Evolutionary conservation across 805 yeast species (phyloP).

Genomic region (Yamadazyma olivae): DNA sequence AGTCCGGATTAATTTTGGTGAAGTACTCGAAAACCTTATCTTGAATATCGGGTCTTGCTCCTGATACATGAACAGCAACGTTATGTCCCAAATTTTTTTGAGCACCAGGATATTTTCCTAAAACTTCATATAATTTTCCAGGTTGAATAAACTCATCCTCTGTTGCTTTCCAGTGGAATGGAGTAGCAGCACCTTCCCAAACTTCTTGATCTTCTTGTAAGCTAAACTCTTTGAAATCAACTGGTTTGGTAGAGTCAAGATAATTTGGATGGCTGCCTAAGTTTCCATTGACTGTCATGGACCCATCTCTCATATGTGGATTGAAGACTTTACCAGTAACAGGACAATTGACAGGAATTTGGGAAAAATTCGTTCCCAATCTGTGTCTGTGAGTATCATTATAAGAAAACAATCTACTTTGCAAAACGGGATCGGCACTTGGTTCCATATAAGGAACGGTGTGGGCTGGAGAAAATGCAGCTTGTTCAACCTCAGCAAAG

Average conservation of each 20-base stretch:
- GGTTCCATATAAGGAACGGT: constrained; percentile 75
- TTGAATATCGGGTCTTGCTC: constrained; percentile 73
- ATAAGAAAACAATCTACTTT: constrained; percentile 72
- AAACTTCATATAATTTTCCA: constrained; percentile 70
- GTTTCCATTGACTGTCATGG: constrained; percentile 59
- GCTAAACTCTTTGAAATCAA: constrained; percentile 43
- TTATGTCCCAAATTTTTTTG: constrained; percentile 83
- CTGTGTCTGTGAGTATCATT: constrained; percentile 77
- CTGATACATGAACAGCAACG: constrained; percentile 68
- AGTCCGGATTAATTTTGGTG: constrained; percentile 62
- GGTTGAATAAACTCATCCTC: constrained; percentile 76
- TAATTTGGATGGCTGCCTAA: constrained; percentile 78
- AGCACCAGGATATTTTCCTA: constrained; percentile 75
- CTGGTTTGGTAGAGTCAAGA: constrained; percentile 53
- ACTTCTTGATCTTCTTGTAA: constrained; percentile 70
- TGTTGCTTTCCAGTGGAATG: constrained; percentile 75
- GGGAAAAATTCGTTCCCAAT: constrained; percentile 71
- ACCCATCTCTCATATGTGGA: constrained; percentile 84
- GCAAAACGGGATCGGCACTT: constrained; percentile 74
- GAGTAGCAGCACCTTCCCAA: constrained; percentile 79
- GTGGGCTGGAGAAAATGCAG: constrained; percentile 72
- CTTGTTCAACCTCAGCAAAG: constrained; percentile 66
- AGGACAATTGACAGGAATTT: constrained; percentile 88
- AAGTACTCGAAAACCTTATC: constrained; percentile 77
- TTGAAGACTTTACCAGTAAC: constrained; percentile 40